Conservation (phyloP, 768 basidiomycete genomes). For the Daedalea quercina region DNA sequence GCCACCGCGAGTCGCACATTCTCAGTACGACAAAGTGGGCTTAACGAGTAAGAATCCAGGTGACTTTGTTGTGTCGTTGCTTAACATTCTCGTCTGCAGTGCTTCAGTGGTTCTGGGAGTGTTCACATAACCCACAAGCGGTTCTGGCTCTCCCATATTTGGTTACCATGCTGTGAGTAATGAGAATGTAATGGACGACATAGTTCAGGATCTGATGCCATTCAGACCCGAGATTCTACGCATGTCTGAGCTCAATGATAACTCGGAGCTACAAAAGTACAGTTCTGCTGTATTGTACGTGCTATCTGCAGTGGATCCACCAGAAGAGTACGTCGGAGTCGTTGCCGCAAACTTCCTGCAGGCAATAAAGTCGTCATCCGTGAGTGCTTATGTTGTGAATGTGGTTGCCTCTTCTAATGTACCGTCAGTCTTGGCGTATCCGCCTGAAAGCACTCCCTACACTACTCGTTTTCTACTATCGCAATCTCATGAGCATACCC, state of each 20-base stretch:
- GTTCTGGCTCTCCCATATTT: conserved; percentile 73
- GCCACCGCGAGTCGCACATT: conserved; percentile 82
- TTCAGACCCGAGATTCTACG: conserved; percentile 78
- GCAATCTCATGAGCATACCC: conserved; percentile 76
- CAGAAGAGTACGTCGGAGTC: conserved; percentile 53
- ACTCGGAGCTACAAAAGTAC: conserved; percentile 72
- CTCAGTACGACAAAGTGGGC: conserved; percentile 86
- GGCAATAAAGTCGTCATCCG: conserved; percentile 74
- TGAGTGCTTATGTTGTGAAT: conserved; percentile 20
- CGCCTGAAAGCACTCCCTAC: conserved; percentile 84
- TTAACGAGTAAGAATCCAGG: conserved; percentile 49
- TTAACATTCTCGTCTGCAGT: conserved; percentile 32
- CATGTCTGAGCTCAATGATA: conserved; percentile 89
- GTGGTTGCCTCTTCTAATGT: not conserved
- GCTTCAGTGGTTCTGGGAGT: conserved; percentile 74
- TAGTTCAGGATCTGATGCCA: conserved; percentile 7
- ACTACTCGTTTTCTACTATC: conserved; percentile 85
- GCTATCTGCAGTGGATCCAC: conserved; percentile 75
- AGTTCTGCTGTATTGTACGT: conserved; percentile 77
- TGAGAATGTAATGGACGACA: too few relatives aligned
- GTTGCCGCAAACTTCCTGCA: conserved; percentile 56
- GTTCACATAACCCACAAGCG: conserved; percentile 69
- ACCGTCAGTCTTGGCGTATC: conserved; percentile 78
- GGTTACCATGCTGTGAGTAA: conserved; percentile 66
- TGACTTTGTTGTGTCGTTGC: conserved; percentile 17